Percentiles rank a stretch among this genome's conserved stretches.
These are phyloP conservation scores for Fusarium verticillioides DNA, from an alignment of 2,329 filamentous ascomycete species.

Conservation along the genomic window DNA sequence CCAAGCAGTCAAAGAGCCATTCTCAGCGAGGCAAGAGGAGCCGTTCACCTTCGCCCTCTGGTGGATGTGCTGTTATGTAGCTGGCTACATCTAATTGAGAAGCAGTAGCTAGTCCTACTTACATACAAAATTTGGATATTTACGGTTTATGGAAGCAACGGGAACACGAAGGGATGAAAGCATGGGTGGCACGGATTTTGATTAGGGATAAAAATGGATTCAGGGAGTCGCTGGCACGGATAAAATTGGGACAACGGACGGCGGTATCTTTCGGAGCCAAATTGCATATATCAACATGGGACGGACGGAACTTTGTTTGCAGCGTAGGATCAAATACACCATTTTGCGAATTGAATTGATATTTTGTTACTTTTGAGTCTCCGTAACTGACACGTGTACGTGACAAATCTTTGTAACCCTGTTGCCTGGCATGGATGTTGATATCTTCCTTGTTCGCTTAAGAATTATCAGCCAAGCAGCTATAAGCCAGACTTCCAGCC, in stretches of 20 bases:
- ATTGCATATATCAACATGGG: constrained; percentile 10
- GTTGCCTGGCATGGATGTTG: not conserved
- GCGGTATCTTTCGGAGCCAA: not conserved
- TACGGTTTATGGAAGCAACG: not conserved
- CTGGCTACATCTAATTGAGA: not conserved
- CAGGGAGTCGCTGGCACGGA: constrained; percentile 3
- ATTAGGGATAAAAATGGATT: not conserved
- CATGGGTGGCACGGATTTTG: not conserved
- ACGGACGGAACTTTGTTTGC: not conserved
- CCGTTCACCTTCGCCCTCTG: constrained; percentile 13
- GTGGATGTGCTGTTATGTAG: constrained; percentile 32
- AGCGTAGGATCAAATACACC: not conserved
- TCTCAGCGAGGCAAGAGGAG: constrained; percentile 7
- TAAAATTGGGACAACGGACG: not conserved
- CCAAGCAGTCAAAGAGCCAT: constrained; percentile 1
- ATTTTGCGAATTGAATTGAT: not conserved
- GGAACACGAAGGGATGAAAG: not conserved
- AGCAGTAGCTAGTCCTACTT: not conserved
- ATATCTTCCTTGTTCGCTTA: not conserved
- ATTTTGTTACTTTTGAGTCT: not conserved
- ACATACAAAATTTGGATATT: not conserved
- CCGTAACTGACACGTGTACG: not conserved
- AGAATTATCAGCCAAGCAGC: constrained; percentile 1
- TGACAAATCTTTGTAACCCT: not conserved
- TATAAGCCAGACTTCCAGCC: constrained; percentile 7